phyloP scores from a whole-genome alignment of 257 asterid genomes.

The Capsicum rhomboideum region DNA sequence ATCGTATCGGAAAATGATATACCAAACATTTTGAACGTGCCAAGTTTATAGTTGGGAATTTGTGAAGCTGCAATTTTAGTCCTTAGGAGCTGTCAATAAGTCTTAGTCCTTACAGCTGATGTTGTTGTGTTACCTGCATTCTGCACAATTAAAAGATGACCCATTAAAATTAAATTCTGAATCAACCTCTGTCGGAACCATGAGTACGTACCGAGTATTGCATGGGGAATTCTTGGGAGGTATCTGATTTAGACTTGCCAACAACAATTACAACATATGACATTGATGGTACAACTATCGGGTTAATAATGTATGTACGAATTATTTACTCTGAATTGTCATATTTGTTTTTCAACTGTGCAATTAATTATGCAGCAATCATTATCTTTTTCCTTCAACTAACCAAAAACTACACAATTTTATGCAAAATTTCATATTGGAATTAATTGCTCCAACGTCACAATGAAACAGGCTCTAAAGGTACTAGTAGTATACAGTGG shows the following conservation, averaged over 20 bases:
- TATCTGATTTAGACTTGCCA: background rate
- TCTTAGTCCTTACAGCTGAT: too few species aligned
- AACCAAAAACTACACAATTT: background rate
- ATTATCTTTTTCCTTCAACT: background rate
- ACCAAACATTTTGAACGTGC: background rate
- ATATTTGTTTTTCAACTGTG: background rate
- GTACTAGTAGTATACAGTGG: too few species aligned
- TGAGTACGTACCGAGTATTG: too few species aligned
- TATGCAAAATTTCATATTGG: background rate
- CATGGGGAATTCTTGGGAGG: background rate
- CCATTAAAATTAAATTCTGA: background rate
- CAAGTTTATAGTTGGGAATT: background rate
- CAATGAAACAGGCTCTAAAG: too few species aligned
- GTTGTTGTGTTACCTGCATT: too few species aligned
- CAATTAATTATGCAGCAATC: background rate
- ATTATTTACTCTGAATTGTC: background rate
- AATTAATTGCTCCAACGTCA: too few species aligned
- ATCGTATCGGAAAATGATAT: too few species aligned
- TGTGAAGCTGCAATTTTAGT: background rate
- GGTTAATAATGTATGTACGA: background rate
- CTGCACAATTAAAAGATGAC: too few species aligned
- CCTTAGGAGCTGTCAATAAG: background rate
- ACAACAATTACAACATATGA: background rate
- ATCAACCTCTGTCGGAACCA: background rate
- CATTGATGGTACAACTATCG: too few species aligned